Conservation (phyloP, 768 basidiomycete genomes). For the Neoboletus subvelutipes region DNA sequence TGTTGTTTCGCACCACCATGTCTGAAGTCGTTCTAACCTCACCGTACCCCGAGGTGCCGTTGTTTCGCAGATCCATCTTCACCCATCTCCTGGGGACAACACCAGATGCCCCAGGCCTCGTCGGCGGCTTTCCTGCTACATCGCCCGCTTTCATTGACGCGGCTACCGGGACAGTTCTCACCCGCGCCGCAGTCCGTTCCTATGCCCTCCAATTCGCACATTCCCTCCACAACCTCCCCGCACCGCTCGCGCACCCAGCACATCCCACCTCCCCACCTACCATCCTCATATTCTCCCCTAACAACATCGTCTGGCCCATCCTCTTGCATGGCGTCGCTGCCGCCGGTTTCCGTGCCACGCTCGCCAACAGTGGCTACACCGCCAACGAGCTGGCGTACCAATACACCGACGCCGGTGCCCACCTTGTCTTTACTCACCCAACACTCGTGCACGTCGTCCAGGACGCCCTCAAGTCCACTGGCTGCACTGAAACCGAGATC, state of each 20-base stretch:
- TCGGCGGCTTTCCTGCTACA: conserved; percentile 45
- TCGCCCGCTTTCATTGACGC: conserved; percentile 68
- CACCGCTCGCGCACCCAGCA: conserved; percentile 48
- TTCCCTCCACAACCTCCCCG: conserved; percentile 50
- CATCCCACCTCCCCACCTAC: conserved; percentile 41
- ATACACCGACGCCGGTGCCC: conserved; percentile 63
- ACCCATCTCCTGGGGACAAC: conserved; percentile 29
- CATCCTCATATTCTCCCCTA: conserved; percentile 66
- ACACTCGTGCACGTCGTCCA: conserved; percentile 53
- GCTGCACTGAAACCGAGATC: conserved; percentile 47
- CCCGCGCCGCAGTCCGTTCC: conserved; percentile 52
- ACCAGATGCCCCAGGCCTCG: conserved; percentile 19
- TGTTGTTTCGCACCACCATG: conserved; percentile 13
- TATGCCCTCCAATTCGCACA: conserved; percentile 56
- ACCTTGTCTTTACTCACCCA: conserved; percentile 64
- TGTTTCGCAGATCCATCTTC: conserved; percentile 31
- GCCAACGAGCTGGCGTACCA: conserved; percentile 70
- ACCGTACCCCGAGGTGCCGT: conserved; percentile 16
- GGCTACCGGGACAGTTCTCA: conserved; percentile 50
- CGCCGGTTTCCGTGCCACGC: conserved; percentile 65
- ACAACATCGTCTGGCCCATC: conserved; percentile 58
- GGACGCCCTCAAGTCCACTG: conserved; percentile 54
- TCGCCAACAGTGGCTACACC: conserved; percentile 74
- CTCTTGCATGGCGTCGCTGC: conserved; percentile 49
- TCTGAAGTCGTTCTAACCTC: conserved; percentile 19